These are phyloP conservation scores for Phlebiopsis gigantea DNA, from an alignment of 768 basidiomycete genomes.

Conservation along the genomic window DNA sequence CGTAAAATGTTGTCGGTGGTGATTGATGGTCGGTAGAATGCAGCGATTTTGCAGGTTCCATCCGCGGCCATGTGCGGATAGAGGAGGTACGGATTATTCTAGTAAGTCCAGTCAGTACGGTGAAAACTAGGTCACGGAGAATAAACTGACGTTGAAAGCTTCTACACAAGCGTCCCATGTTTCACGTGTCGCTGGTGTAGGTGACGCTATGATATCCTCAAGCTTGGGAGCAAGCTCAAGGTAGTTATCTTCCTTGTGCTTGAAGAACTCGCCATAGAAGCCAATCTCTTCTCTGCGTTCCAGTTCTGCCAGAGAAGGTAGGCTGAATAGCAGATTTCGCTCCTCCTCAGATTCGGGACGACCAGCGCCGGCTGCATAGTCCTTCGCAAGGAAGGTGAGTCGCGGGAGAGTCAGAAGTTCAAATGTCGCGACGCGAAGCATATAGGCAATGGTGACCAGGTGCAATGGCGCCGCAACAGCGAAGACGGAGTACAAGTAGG, in stretches of 20 bases:
- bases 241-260: conserved; percentile 16
- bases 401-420: conserved; percentile 26
- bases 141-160: conserved; percentile 20
- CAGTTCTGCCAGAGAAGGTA: conserved; percentile 15
- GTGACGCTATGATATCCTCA: conserved; percentile 15
- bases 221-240: conserved; percentile 19
- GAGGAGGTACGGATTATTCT: conserved; percentile 22
- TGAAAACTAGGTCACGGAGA: not conserved
- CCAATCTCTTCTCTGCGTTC: conserved; percentile 16
- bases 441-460: conserved; percentile 19
- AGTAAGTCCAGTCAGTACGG: not conserved
- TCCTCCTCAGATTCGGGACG: not conserved
- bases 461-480: conserved; percentile 18
- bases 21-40: conserved; percentile 22
- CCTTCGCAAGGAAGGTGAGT: conserved; percentile 18
- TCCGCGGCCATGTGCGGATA: conserved; percentile 13
- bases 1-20: conserved; percentile 21
- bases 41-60: conserved; percentile 9
- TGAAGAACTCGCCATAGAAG: conserved; percentile 25
- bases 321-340: not conserved
- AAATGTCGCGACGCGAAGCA: conserved; percentile 25
- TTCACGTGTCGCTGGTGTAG: conserved; percentile 10
- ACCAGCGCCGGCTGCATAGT: conserved; percentile 10
- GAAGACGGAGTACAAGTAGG: conserved; percentile 24
- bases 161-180: conserved; percentile 19